Evolutionary conservation across 2,329 filamentous ascomycete genomes (phyloP).

Genomic region (Exophiala bonariae): DNA sequence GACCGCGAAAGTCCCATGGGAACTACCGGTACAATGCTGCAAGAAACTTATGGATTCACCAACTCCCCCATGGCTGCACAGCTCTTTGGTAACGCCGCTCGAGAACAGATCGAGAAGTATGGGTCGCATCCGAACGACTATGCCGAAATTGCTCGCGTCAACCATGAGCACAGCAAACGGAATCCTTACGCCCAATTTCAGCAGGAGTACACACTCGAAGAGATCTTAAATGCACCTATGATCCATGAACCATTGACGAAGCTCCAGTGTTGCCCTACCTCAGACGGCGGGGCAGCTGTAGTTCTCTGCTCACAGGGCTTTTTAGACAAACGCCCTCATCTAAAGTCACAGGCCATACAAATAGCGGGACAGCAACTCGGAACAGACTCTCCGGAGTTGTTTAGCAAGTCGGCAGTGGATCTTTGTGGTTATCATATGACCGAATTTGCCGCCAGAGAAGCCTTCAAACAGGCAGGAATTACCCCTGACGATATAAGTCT

Average conservation of each 20-base stretch:
- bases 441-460: slow-evolving; percentile 65
- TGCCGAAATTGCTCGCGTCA: slow-evolving; percentile 87
- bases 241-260: slow-evolving; percentile 88
- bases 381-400: slow-evolving; percentile 77
- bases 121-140: slow-evolving; percentile 83
- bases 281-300: slow-evolving; percentile 84
- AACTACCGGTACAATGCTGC: slow-evolving; percentile 75
- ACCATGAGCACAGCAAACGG: slow-evolving; percentile 83
- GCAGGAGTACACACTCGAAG: slow-evolving; percentile 81
- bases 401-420: slow-evolving; percentile 78
- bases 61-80: slow-evolving; percentile 84
- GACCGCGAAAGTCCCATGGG: slow-evolving; percentile 78
- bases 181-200: slow-evolving; percentile 98
- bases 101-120: slow-evolving; percentile 94
- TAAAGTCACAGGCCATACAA: slow-evolving; percentile 77
- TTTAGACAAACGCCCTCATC: slow-evolving; percentile 79
- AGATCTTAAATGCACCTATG: slow-evolving; percentile 72
- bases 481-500: slow-evolving; percentile 70
- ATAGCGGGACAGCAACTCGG: slow-evolving; percentile 87
- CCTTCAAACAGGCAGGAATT: slow-evolving; percentile 72
- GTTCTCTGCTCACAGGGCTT: slow-evolving; percentile 87
- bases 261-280: slow-evolving; percentile 97
- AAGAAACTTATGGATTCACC: slow-evolving; percentile 72
- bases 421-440: slow-evolving; percentile 88
- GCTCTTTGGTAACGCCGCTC: slow-evolving; percentile 90